phyloP scores from a whole-genome alignment of 441 rosid species.

The Capsella rubella region DNA sequence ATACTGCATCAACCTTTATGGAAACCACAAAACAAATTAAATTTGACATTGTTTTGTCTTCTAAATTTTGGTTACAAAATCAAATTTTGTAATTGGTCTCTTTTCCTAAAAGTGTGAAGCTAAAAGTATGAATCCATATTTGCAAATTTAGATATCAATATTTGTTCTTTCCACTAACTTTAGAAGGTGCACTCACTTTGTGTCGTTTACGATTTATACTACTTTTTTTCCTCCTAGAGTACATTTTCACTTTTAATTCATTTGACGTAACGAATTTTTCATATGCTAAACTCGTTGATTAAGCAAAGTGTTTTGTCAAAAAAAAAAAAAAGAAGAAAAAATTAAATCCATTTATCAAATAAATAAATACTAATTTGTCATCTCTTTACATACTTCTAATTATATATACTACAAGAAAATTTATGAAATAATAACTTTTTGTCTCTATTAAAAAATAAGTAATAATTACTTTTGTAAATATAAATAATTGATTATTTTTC shows the following conservation, averaged over 20 bases:
- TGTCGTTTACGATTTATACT: background rate
- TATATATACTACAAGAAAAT: background rate
- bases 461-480: background rate
- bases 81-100: background rate
- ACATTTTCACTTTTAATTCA: slow-evolving; percentile 20
- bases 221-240: slow-evolving; percentile 18
- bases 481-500: background rate
- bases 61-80: background rate
- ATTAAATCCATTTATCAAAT: background rate
- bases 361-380: background rate
- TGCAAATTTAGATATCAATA: background rate
- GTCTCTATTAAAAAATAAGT: no score
- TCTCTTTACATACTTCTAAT: background rate
- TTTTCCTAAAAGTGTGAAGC: background rate
- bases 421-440: no score
- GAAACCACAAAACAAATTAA: background rate
- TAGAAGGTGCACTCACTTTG: background rate
- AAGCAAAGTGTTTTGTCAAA: background rate
- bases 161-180: slow-evolving; percentile 20
- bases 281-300: background rate
- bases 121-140: background rate
- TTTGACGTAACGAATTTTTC: background rate
- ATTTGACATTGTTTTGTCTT: background rate
- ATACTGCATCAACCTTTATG: slow-evolving; percentile 79
- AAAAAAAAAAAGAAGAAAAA: background rate